Evolutionary conservation across 2,329 filamentous ascomycete species (phyloP).

Genomic region (Paraphoma chrysanthemicola): DNA sequence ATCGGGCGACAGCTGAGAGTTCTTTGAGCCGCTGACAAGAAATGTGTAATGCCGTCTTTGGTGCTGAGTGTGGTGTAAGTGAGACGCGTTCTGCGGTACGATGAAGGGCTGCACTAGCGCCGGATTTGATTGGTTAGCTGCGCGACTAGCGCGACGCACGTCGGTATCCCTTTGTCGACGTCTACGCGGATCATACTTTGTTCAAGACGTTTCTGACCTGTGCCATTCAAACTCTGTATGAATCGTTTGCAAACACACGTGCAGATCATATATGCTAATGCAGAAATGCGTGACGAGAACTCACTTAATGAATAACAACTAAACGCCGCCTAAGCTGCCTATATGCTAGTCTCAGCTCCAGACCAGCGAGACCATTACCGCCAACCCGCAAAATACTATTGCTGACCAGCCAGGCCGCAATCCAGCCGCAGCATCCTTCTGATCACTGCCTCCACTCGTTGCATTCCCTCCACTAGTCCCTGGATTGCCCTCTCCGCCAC

Average conservation of each 20-base stretch:
- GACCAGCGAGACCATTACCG: not conserved
- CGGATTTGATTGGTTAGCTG: not conserved
- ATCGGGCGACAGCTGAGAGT: too few relatives aligned
- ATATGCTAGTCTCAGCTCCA: not conserved
- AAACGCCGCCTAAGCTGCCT: too few relatives aligned
- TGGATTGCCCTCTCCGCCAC: conserved; percentile 32
- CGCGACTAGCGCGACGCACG: not conserved
- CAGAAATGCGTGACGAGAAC: too few relatives aligned
- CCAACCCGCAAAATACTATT: not conserved
- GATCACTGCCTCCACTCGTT: conserved; percentile 7
- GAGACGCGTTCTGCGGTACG: too few relatives aligned
- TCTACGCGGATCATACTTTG: not conserved
- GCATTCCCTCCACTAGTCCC: conserved; percentile 8
- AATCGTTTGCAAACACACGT: too few relatives aligned
- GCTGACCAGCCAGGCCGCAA: not conserved
- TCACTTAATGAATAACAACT: too few relatives aligned
- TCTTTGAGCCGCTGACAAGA: too few relatives aligned
- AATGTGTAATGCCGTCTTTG: too few relatives aligned
- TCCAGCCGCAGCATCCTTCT: conserved; percentile 19
- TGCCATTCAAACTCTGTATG: too few relatives aligned
- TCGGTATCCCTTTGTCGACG: not conserved
- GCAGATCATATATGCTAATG: not conserved
- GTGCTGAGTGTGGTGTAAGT: too few relatives aligned
- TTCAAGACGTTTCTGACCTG: too few relatives aligned
- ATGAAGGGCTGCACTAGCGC: not conserved